Conservation (phyloP, 352 stramenopile species). For the Ophiocytium majus region DNA sequence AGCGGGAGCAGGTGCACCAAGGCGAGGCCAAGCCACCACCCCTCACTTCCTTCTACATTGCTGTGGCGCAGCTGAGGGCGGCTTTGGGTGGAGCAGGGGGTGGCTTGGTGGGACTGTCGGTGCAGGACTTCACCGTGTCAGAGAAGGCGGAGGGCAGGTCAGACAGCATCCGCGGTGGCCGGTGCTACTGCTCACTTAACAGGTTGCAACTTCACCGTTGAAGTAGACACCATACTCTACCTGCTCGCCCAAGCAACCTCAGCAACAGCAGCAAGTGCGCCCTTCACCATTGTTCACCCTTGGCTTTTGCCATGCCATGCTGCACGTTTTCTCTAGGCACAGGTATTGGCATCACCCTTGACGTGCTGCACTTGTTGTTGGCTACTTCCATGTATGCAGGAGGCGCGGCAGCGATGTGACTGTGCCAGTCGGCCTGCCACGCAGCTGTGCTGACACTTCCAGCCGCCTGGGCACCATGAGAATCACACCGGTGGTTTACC, state of each 20-base stretch:
- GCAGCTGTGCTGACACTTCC: not conserved
- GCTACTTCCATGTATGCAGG: too few relatives aligned
- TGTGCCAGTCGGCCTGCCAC: not conserved
- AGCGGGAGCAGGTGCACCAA: not conserved
- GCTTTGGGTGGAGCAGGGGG: not conserved
- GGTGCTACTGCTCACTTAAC: too few relatives aligned
- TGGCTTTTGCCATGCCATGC: too few relatives aligned
- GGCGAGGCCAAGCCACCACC: not conserved
- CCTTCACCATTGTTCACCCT: too few relatives aligned
- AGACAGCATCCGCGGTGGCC: too few relatives aligned
- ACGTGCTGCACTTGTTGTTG: too few relatives aligned
- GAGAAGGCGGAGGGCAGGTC: not conserved
- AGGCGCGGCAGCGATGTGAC: not conserved
- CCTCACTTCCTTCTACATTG: not conserved
- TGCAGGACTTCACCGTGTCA: not conserved
- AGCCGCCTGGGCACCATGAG: not conserved
- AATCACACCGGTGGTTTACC: conserved; percentile 43
- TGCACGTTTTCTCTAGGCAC: too few relatives aligned
- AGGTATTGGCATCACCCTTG: too few relatives aligned
- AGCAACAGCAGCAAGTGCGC: too few relatives aligned
- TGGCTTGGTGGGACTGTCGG: not conserved
- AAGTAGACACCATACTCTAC: too few relatives aligned
- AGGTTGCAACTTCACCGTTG: too few relatives aligned
- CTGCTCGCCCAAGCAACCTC: too few relatives aligned
- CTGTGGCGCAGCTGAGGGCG: not conserved